Percentiles rank a stretch among this genome's conserved stretches.
phyloP scores from a whole-genome alignment of 2,329 filamentous ascomycete genomes.

The Paecilomyces dactylethromorphus region DNA sequence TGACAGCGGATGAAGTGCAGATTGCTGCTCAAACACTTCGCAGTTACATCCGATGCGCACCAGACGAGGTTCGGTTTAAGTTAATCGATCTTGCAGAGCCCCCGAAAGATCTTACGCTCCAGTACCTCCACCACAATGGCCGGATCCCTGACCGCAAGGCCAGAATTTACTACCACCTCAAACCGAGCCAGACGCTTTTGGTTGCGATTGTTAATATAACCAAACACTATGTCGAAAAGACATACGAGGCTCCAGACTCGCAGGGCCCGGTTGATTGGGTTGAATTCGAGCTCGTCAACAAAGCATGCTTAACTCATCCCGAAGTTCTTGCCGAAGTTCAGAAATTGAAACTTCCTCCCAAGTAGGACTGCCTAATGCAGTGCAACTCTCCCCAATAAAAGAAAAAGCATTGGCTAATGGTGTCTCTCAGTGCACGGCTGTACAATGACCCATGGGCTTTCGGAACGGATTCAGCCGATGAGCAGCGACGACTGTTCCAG shows the following conservation, averaged over 20 bases:
- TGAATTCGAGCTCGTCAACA: conserved; percentile 54
- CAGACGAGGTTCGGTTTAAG: neutral
- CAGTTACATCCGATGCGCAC: too few species aligned
- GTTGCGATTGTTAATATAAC: neutral
- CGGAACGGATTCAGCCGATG: conserved; percentile 37
- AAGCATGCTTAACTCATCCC: conserved; percentile 48
- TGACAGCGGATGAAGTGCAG: too few species aligned
- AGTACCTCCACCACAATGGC: neutral
- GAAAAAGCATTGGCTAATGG: neutral
- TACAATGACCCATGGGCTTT: conserved; percentile 67
- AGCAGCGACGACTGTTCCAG: conserved; percentile 32
- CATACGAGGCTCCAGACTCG: neutral
- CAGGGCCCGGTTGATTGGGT: conserved; percentile 53
- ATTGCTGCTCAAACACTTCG: too few species aligned
- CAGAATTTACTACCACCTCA: neutral
- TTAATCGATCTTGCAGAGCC: neutral
- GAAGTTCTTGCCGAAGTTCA: conserved; percentile 53
- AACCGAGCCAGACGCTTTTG: neutral
- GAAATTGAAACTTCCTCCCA: conserved; percentile 51
- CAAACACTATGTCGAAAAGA: neutral
- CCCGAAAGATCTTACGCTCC: neutral
- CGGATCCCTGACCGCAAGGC: neutral
- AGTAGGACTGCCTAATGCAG: neutral
- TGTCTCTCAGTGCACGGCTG: conserved; percentile 41
- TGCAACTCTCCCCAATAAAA: too few species aligned